Evolutionary conservation across 805 yeast species (phyloP).

Genomic region (Helenozyma rhizophorensis): DNA sequence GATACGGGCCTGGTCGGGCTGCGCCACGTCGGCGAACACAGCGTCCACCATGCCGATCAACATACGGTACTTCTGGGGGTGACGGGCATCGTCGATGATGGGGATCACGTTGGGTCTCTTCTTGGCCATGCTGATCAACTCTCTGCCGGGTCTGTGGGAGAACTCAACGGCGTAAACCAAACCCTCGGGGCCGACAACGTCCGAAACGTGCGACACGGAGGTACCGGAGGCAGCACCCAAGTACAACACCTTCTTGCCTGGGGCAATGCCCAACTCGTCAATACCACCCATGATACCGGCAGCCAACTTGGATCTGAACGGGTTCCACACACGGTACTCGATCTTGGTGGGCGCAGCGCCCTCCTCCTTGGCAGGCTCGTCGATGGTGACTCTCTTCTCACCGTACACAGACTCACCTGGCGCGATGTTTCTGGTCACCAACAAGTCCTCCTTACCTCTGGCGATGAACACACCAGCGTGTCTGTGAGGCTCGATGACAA

Average conservation of each 20-base stretch:
- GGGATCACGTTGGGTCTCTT: conserved; percentile 99
- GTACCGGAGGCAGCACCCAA: conserved; percentile 99
- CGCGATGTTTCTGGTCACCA: conserved; percentile 93
- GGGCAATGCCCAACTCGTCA: conserved; percentile 94
- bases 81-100: conserved; percentile 99
- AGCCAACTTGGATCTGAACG: conserved; percentile 98
- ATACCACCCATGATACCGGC: conserved; percentile 99
- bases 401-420: conserved; percentile 99
- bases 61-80: conserved; percentile 99
- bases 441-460: conserved; percentile 98
- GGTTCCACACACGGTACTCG: conserved; percentile 99
- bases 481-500: conserved; percentile 96
- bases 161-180: conserved; percentile 98
- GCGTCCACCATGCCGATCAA: conserved; percentile 97
- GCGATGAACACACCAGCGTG: conserved; percentile 99
- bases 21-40: conserved; percentile 99
- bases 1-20: conserved; percentile 99
- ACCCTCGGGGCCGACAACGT: conserved; percentile 98
- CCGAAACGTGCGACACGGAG: conserved; percentile 96
- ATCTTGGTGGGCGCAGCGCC: conserved; percentile 87
- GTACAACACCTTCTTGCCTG: conserved; percentile 96
- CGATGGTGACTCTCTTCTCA: conserved; percentile 92
- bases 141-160: conserved; percentile 99
- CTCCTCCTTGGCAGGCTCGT: conserved; percentile 87
- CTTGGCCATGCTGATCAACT: conserved; percentile 98